Evolutionary conservation across 495 filamentous ascomycete species (phyloP), one percentile per base, ranked within the genome.

Genomic region (Hypoxylon lenormandii): DNA sequence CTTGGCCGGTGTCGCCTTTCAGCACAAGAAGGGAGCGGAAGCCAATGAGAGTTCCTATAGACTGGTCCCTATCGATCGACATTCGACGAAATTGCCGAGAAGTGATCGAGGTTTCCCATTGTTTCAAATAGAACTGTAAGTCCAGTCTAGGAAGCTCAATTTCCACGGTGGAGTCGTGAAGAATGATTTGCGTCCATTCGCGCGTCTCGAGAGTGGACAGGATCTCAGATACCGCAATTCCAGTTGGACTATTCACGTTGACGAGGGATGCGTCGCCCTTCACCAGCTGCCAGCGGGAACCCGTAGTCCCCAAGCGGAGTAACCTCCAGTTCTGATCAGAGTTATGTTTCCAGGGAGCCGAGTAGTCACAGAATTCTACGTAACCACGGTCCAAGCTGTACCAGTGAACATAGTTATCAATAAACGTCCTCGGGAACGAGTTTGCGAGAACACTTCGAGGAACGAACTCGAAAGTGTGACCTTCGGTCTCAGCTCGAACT

Each of bases 21-120:
- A 90, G 75, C 15, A 90, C 72, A 5, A 91, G 75, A n/a, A 90
- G 72, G 7, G 90, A 79, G 0, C 55, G 16, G 8, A 92, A 78
- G 0, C 89, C 87, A 61, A 81, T 63, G 5, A 91, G 67, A 0
- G 85, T 82, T 0, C 78, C 83, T 4, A 88, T 60, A 0, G 69
- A 73, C 65, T 90, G 89, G 22, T 76, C 46, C 1, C 49, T 26
- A 69, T 88, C 87, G 3, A 92, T 71, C 0, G 60, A 45, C 83
- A 88, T 88, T 0, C 81, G 83, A 10, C 79, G 82, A 53, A 84
- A 86, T 57, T 90, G 80, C 13, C 78, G 76, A 2, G 80, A 88
- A 42, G 77, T 60, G n/a, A 89, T 70, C 0, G 57, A 18, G 2
- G 71, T 65, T 5, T 51, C 33, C 5, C 76, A 72, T 38, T 23